These are phyloP conservation scores for Nemophila menziesii DNA, from an alignment of 257 asterid genomes.

Conservation along the genomic window DNA sequence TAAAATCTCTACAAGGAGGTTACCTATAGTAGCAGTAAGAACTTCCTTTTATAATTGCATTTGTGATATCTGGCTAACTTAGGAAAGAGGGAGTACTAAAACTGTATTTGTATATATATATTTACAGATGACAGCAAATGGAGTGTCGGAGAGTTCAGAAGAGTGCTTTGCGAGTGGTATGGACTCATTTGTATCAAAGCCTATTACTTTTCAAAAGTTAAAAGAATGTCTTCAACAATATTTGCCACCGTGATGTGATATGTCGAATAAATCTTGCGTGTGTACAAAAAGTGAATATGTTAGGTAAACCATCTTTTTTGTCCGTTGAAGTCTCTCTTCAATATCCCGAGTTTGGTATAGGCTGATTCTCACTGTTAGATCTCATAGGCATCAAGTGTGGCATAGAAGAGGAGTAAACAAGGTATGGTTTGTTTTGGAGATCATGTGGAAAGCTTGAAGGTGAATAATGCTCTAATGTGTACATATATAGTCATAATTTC, in stretches of 20 bases:
- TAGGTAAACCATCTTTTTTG: constrained; percentile 64
- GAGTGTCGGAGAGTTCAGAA: constrained; percentile 75
- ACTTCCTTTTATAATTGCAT: neutral
- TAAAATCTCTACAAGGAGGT: constrained; percentile 28
- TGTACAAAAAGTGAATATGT: constrained; percentile 43
- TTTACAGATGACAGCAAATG: constrained; percentile 89
- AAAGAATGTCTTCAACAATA: constrained; percentile 58
- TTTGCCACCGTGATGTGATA: constrained; percentile 19
- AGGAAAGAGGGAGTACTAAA: neutral
- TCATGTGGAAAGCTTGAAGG: no score
- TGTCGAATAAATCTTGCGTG: constrained; percentile 29
- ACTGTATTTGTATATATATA: neutral
- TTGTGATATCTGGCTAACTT: no score
- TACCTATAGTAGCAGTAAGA: constrained; percentile 72
- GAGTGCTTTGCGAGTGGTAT: constrained; percentile 86
- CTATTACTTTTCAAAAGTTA: constrained; percentile 57
- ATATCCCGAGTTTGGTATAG: neutral
- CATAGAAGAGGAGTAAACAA: no score
- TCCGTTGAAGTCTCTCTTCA: neutral
- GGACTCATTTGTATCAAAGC: constrained; percentile 91
- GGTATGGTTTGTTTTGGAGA: no score
- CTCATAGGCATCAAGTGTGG: no score
- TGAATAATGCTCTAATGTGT: no score
- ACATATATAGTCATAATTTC: no score
- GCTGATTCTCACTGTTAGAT: neutral